Conservation (phyloP, 2,329 filamentous ascomycete species). For the Alternaria brassicae region DNA sequence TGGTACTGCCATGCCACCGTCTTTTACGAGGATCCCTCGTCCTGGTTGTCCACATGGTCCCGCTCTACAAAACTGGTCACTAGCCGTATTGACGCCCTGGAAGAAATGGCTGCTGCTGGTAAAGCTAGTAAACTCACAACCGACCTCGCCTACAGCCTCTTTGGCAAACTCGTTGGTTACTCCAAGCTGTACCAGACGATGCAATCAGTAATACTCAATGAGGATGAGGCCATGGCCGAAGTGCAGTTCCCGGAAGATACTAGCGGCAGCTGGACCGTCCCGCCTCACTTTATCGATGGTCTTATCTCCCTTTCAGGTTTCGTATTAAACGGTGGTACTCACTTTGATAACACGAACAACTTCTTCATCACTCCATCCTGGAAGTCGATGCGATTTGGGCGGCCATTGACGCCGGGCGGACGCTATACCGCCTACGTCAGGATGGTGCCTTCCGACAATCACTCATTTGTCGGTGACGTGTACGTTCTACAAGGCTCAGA, state of each 20-base stretch:
- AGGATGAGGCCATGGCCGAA: neutral
- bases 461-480: neutral
- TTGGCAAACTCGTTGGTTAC: neutral
- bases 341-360: neutral
- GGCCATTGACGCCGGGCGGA: neutral
- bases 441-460: neutral
- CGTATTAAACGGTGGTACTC: neutral
- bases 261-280: neutral
- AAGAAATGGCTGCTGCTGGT: neutral
- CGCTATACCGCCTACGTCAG: neutral
- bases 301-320: neutral
- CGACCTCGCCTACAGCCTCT: neutral
- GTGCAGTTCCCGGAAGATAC: neutral
- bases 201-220: neutral
- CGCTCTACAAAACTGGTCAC: neutral
- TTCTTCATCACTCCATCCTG: neutral
- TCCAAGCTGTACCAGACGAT: neutral
- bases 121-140: neutral
- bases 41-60: neutral
- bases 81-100: neutral
- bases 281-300: neutral
- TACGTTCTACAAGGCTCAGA: neutral
- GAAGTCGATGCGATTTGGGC: neutral
- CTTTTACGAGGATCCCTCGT: neutral
- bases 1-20: neutral